Conservation (phyloP, 768 basidiomycete genomes). For the Boletus speciosus region DNA sequence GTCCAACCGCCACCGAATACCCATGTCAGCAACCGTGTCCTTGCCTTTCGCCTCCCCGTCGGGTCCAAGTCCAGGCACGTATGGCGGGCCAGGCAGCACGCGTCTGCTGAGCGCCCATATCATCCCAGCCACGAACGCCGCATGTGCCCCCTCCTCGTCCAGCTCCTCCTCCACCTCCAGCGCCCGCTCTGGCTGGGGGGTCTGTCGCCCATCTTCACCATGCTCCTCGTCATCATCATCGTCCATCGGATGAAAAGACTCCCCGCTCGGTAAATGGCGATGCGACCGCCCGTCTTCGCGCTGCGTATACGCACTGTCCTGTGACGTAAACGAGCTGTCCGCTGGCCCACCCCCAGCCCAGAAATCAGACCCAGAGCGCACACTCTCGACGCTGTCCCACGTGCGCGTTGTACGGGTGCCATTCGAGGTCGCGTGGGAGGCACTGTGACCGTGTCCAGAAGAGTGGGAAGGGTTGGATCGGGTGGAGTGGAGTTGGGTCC, state of each 20-base stretch:
- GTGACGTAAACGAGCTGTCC: slow-evolving; percentile 19
- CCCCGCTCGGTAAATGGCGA: slow-evolving; percentile 18
- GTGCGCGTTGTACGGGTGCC: slow-evolving; percentile 8
- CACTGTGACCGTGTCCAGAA: slow-evolving; percentile 18
- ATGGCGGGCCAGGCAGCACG: slow-evolving; percentile 73
- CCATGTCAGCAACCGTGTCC: slow-evolving; percentile 31
- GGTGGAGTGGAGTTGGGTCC: slow-evolving; percentile 39
- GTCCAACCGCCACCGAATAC: slow-evolving; percentile 71
- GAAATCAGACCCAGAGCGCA: slow-evolving; percentile 71
- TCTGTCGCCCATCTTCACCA: slow-evolving; percentile 15
- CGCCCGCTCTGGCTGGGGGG: slow-evolving; percentile 16
- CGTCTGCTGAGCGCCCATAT: slow-evolving; percentile 74
- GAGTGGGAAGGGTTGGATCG: neutral
- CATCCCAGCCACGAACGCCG: slow-evolving; percentile 86
- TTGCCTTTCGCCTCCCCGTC: slow-evolving; percentile 30
- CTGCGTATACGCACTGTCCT: slow-evolving; percentile 15
- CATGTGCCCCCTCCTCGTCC: slow-evolving; percentile 77
- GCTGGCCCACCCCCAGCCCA: slow-evolving; percentile 49
- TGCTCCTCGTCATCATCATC: slow-evolving; percentile 21
- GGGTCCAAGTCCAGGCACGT: slow-evolving; percentile 43
- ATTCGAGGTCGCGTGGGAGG: slow-evolving; percentile 16
- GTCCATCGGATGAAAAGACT: slow-evolving; percentile 34
- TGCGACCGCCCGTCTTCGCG: slow-evolving; percentile 6
- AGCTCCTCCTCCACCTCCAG: slow-evolving; percentile 35
- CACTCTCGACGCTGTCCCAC: slow-evolving; percentile 38